These are phyloP conservation scores for Gentiana dahurica DNA, from an alignment of 257 asterid genomes.

Conservation along the genomic window DNA sequence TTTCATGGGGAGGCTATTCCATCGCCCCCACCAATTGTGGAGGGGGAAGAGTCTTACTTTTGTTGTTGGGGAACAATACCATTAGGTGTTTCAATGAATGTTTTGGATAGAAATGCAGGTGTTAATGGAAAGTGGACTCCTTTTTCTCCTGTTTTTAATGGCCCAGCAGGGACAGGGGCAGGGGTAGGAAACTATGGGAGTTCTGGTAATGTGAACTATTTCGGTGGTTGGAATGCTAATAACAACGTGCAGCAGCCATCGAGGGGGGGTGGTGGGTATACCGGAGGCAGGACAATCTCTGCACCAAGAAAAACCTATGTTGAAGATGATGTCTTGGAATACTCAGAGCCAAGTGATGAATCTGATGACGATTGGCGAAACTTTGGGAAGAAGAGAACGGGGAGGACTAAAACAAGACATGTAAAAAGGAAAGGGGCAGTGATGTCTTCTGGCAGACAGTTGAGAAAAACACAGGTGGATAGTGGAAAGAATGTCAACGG, in stretches of 20 bases:
- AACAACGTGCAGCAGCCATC: constrained; percentile 13
- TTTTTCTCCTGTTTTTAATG: constrained; percentile 67
- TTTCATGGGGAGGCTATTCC: constrained; percentile 69
- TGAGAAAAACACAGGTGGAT: constrained; percentile 34
- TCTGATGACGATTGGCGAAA: constrained; percentile 2
- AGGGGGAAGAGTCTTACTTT: constrained; percentile 52
- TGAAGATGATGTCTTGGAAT: not conserved
- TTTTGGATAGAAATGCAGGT: constrained; percentile 30
- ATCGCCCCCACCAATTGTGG: constrained; percentile 58
- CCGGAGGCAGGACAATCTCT: constrained; percentile 17
- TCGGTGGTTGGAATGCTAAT: constrained; percentile 16
- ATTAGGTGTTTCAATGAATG: constrained; percentile 37
- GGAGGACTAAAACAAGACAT: constrained; percentile 18
- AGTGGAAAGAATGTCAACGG: constrained; percentile 40
- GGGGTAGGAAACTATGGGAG: constrained; percentile 1
- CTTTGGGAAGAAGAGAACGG: constrained; percentile 32
- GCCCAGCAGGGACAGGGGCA: constrained; percentile 25
- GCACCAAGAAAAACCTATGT: no score
- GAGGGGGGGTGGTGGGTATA: constrained; percentile 10
- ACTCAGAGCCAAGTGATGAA: no score
- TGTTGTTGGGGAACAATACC: constrained; percentile 79
- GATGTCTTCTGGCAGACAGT: constrained; percentile 20
- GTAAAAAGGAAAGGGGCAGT: constrained; percentile 12
- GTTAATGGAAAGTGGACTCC: constrained; percentile 56
- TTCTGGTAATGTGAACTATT: constrained; percentile 11